These are phyloP conservation scores for Annulohypoxylon maeteangense DNA, from an alignment of 495 filamentous ascomycete species.

Conservation along the genomic window DNA sequence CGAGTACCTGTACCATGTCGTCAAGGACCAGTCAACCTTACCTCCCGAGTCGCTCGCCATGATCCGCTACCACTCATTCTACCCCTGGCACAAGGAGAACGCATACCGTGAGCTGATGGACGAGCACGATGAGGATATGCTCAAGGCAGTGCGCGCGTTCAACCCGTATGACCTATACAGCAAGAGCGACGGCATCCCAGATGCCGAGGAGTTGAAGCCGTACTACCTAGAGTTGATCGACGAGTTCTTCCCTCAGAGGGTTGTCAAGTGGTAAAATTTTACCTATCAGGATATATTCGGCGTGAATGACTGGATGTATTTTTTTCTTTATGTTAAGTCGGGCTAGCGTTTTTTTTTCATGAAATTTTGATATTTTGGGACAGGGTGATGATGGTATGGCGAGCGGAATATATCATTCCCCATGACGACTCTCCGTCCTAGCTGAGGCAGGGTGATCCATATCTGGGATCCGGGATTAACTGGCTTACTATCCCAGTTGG, in stretches of 20 bases:
- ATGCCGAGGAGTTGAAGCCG: conserved; percentile 77
- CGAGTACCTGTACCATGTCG: conserved; percentile 88
- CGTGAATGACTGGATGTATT: not conserved
- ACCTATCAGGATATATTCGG: not conserved
- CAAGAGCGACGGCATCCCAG: conserved; percentile 85
- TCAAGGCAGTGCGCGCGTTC: conserved; percentile 83
- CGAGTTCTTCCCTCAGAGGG: conserved; percentile 82
- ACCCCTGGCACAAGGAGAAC: conserved; percentile 84
- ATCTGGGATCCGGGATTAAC: not conserved
- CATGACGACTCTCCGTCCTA: not conserved
- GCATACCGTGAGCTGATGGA: conserved; percentile 85
- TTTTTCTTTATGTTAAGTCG: not conserved
- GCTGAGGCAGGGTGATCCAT: not conserved
- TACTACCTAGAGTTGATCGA: conserved; percentile 88
- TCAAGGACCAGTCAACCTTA: conserved; percentile 79
- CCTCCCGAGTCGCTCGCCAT: conserved; percentile 86
- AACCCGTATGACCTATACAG: conserved; percentile 93
- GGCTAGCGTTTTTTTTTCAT: not conserved
- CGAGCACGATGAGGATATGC: conserved; percentile 79
- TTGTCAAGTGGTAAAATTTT: conserved; percentile 76
- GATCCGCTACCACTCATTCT: conserved; percentile 91
- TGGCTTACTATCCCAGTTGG: not conserved
- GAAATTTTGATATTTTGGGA: not conserved
- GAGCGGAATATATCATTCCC: not conserved
- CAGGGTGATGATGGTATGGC: not conserved